These are phyloP conservation scores for Cutaneotrichosporon spelunceum DNA, from an alignment of 1,284 basidiomycete genomes.

Conservation along the genomic window DNA sequence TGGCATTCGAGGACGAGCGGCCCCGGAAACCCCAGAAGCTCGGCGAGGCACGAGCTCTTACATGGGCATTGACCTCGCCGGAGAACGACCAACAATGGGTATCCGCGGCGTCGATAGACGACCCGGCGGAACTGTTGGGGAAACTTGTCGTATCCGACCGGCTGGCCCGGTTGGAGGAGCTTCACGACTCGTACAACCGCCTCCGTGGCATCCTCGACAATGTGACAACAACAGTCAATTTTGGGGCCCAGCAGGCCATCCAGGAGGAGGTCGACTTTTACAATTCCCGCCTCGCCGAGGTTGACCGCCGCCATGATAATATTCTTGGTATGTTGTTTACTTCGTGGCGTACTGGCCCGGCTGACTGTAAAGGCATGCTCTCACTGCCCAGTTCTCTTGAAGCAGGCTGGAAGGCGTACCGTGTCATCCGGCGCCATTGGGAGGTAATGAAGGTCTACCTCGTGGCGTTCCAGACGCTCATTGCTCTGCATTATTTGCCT, in stretches of 20 bases:
- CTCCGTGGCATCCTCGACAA: constrained; percentile 31
- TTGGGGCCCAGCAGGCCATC: constrained; percentile 31
- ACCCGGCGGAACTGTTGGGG: constrained; percentile 32
- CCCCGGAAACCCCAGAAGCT: constrained; percentile 19
- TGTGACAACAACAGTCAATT: constrained; percentile 26
- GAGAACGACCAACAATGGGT: constrained; percentile 32
- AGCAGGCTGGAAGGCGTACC: constrained; percentile 36
- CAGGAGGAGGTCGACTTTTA: constrained; percentile 34
- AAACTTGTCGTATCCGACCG: constrained; percentile 38
- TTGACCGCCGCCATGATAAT: constrained; percentile 37
- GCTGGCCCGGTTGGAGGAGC: constrained; percentile 34
- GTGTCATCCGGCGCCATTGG: constrained; percentile 35
- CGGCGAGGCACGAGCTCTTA: constrained; percentile 24
- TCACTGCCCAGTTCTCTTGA: constrained; percentile 15
- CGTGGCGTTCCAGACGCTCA: constrained; percentile 33
- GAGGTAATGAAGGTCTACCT: constrained; percentile 36
- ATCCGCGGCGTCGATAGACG: constrained; percentile 23
- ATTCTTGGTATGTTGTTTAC: constrained; percentile 30
- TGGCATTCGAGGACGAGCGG: constrained; percentile 20
- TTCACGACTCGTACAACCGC: constrained; percentile 31
- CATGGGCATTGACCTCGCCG: constrained; percentile 17
- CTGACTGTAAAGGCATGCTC: constrained; percentile 20
- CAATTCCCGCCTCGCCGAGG: constrained; percentile 24
- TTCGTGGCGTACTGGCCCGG: constrained; percentile 2
- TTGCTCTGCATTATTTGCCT: constrained; percentile 40